phyloP scores from a whole-genome alignment of 2,329 filamentous ascomycete species.

The Colletotrichum sojae region DNA sequence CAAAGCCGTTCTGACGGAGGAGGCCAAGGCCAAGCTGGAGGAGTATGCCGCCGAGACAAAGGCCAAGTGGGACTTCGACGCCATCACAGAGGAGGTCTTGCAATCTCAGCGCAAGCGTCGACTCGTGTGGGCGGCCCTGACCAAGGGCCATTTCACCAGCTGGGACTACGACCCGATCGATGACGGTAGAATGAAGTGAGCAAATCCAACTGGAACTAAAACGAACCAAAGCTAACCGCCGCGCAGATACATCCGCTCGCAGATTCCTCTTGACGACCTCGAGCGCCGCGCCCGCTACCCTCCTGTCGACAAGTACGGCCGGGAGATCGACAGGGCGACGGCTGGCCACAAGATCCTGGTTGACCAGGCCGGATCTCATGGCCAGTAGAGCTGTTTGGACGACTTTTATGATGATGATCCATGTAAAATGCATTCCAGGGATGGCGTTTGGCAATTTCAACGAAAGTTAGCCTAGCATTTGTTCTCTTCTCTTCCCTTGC shows the following conservation, averaged over 20 bases:
- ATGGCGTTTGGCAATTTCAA: slow-evolving; percentile 25
- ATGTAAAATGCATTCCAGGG: slow-evolving; percentile 27
- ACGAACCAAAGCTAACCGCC: slow-evolving; percentile 50
- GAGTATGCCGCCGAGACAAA: slow-evolving; percentile 82
- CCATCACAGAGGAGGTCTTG: slow-evolving; percentile 82
- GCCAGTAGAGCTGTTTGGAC: slow-evolving; percentile 50
- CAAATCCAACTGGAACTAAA: slow-evolving; percentile 46
- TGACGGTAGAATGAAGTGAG: slow-evolving; percentile 76
- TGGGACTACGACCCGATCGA: slow-evolving; percentile 90
- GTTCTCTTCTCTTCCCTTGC: slow-evolving; percentile 4
- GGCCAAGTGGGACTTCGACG: slow-evolving; percentile 84
- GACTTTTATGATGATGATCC: slow-evolving; percentile 32
- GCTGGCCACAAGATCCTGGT: slow-evolving; percentile 48
- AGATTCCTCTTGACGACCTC: slow-evolving; percentile 84
- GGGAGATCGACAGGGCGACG: slow-evolving; percentile 56
- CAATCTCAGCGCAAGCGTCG: slow-evolving; percentile 83
- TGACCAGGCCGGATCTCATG: slow-evolving; percentile 61
- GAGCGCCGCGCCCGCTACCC: slow-evolving; percentile 84
- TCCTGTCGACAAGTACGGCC: slow-evolving; percentile 69
- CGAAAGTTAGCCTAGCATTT: slow-evolving; percentile 2
- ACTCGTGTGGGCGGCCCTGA: slow-evolving; percentile 85
- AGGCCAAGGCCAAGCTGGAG: slow-evolving; percentile 65
- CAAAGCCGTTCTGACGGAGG: slow-evolving; percentile 54
- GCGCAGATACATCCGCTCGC: slow-evolving; percentile 85
- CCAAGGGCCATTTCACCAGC: slow-evolving; percentile 79